Evolutionary conservation across 371 early-diverging fungal genomes (phyloP).

Genomic region (Mortierella sp.): DNA sequence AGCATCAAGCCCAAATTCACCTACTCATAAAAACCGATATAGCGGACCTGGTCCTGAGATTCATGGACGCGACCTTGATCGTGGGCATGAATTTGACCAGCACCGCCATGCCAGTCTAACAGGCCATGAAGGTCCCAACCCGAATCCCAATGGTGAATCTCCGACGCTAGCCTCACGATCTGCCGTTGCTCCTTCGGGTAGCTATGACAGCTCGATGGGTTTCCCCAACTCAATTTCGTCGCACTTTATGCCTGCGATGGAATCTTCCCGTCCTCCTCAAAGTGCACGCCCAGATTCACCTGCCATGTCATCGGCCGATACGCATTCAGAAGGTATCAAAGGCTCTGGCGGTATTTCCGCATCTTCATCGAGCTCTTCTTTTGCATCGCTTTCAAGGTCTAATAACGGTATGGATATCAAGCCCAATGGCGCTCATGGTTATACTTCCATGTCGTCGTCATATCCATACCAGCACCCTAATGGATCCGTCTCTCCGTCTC

Average conservation of each 20-base stretch:
- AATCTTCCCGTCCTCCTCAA: neutral
- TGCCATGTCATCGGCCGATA: conserved; percentile 1
- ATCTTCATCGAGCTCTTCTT: conserved; percentile 22
- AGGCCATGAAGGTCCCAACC: conserved; percentile 32
- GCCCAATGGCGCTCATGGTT: neutral
- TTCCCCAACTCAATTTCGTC: conserved; percentile 35
- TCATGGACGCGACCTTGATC: neutral
- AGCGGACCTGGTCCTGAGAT: neutral
- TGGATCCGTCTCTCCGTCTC: conserved; percentile 28
- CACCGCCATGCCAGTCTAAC: conserved; percentile 17
- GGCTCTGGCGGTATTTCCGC: neutral
- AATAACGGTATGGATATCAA: neutral
- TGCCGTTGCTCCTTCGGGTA: neutral
- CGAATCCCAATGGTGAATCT: conserved; percentile 52
- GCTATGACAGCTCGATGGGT: neutral
- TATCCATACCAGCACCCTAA: conserved; percentile 22
- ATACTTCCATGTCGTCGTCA: conserved; percentile 3
- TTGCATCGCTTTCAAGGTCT: conserved; percentile 8
- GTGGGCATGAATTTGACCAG: neutral
- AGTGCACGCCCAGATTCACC: conserved; percentile 10
- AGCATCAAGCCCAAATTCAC: neutral
- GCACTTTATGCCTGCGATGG: conserved; percentile 24
- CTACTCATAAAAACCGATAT: neutral
- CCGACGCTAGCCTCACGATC: conserved; percentile 18
- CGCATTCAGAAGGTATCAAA: neutral